Conservation (phyloP, 306 rosid species). For the Echinosophora koreensis region DNA sequence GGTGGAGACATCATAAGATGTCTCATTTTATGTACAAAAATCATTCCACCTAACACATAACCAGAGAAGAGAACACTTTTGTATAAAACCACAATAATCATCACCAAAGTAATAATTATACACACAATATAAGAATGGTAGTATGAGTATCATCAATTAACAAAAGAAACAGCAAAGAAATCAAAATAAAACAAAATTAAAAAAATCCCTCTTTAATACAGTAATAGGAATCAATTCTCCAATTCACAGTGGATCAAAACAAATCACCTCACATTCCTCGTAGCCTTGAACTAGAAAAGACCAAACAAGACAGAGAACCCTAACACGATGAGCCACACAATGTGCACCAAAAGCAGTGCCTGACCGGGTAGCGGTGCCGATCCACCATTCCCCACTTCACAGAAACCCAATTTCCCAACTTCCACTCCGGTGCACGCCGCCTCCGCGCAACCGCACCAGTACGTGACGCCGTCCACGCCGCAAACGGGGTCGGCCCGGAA, state of each 20-base stretch:
- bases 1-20: no score
- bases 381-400: constrained; percentile 85
- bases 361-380: constrained; percentile 85
- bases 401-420: constrained; percentile 77
- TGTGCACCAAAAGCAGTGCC: constrained; percentile 88
- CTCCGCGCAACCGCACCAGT: constrained; percentile 95
- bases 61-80: no score
- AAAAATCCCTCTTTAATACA: no score
- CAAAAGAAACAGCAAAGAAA: background rate
- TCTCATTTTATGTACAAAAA: no score
- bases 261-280: background rate
- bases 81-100: background rate
- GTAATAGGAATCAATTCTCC: no score
- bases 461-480: constrained; percentile 82
- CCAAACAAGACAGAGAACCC: constrained; percentile 87
- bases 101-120: no score
- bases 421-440: constrained; percentile 76
- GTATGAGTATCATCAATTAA: background rate
- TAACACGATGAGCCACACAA: constrained; percentile 85
- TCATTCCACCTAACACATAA: no score
- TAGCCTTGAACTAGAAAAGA: constrained; percentile 54
- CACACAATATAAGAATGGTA: background rate
- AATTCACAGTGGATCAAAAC: background rate
- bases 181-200: no score
- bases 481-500: constrained; percentile 86